These are phyloP conservation scores for Geranium incanum DNA, from an alignment of 441 rosid species.

Conservation along the genomic window DNA sequence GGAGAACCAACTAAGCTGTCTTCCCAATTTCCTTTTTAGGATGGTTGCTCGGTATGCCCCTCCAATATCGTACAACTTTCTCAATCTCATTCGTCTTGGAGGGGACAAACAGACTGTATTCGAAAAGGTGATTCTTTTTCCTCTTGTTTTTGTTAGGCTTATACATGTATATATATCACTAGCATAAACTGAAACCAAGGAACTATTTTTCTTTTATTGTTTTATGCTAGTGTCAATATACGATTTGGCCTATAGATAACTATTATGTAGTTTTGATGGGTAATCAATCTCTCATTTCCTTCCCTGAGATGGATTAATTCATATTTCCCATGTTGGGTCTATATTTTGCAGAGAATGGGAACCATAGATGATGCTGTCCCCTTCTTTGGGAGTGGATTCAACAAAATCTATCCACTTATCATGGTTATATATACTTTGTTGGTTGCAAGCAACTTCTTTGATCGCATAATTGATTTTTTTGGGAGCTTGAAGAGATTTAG, in stretches of 20 bases:
- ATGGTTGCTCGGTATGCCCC: constrained; percentile 99
- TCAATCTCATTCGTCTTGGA: constrained; percentile 73
- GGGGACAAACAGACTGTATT: constrained; percentile 49
- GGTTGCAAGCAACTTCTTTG: constrained; percentile 93
- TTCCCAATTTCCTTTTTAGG: constrained; percentile 37
- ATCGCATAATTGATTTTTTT: constrained; percentile 74
- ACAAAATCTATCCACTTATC: constrained; percentile 89
- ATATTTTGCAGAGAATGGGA: constrained; percentile 82
- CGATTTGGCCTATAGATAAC: background rate
- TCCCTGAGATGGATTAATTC: constrained; percentile 10
- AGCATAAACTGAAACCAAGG: no score
- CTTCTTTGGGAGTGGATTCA: constrained; percentile 70
- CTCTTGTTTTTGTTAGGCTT: constrained; percentile 6
- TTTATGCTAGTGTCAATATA: background rate
- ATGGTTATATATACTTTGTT: constrained; percentile 90
- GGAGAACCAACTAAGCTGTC: constrained; percentile 15
- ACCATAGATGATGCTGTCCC: constrained; percentile 79
- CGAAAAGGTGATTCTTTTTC: constrained; percentile 55
- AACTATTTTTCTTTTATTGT: background rate
- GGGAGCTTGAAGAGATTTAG: constrained; percentile 91
- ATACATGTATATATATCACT: background rate
- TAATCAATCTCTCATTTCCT: constrained; percentile 2
- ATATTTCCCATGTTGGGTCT: constrained; percentile 11
- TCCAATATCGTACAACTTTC: constrained; percentile 90
- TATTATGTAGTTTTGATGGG: background rate